Conservation (phyloP, 2,329 filamentous ascomycete genomes). For the Catunica adiposa region DNA sequence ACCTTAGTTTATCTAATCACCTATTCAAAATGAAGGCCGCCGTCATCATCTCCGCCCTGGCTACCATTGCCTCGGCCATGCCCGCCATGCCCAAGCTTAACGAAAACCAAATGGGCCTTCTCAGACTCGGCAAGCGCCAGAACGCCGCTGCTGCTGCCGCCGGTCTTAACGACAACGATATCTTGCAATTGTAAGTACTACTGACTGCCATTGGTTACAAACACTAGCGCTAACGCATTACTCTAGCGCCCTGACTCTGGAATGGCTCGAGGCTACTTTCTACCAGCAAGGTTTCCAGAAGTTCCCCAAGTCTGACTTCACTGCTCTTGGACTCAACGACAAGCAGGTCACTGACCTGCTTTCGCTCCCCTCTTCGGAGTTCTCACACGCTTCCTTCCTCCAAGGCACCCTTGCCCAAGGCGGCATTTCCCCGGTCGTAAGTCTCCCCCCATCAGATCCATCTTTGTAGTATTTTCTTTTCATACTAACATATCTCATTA, state of each 20-base stretch:
- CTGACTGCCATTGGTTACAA: too few relatives aligned
- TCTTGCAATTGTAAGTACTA: conserved; percentile 39
- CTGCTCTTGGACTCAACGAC: conserved; percentile 26
- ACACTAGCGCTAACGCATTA: neutral
- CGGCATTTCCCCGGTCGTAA: conserved; percentile 43
- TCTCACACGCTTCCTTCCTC: conserved; percentile 25
- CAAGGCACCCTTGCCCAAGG: conserved; percentile 43
- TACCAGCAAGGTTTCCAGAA: conserved; percentile 54
- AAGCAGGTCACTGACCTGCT: conserved; percentile 33
- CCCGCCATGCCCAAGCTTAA: conserved; percentile 30
- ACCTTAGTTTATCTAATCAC: too few relatives aligned
- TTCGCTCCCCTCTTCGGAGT: conserved; percentile 45
- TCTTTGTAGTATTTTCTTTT: too few relatives aligned
- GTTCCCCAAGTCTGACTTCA: conserved; percentile 49
- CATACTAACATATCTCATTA: too few relatives aligned
- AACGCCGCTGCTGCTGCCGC: conserved; percentile 30
- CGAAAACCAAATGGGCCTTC: conserved; percentile 29
- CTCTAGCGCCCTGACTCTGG: conserved; percentile 46
- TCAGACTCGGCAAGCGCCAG: conserved; percentile 33
- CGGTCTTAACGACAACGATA: conserved; percentile 36
- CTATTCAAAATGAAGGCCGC: conserved; percentile 27
- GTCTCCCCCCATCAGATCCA: too few relatives aligned
- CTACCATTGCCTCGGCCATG: conserved; percentile 29
- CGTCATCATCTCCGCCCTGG: conserved; percentile 28
- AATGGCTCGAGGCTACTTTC: conserved; percentile 58